Conservation (phyloP, 2,329 filamentous ascomycete species). For the Fusarium nelsonii region DNA sequence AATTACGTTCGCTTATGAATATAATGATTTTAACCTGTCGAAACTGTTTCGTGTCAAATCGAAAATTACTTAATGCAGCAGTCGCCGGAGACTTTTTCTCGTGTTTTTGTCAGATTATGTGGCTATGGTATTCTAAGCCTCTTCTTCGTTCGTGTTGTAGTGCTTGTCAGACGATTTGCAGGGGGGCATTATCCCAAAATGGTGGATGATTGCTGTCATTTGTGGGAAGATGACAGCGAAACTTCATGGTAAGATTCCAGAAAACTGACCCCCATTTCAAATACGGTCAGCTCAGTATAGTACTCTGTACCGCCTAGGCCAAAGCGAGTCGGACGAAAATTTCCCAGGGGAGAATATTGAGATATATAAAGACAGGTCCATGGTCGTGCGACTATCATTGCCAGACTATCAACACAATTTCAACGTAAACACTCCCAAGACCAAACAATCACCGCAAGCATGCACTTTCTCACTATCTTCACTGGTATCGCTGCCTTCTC, state of each 20-base stretch:
- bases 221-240: background rate
- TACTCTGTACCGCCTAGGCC: too few species aligned
- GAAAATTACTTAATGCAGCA: background rate
- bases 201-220: background rate
- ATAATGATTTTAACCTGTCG: background rate
- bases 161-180: background rate
- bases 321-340: too few species aligned
- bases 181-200: background rate
- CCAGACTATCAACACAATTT: background rate
- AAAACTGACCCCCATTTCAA: too few species aligned
- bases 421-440: background rate
- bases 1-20: fast-evolving
- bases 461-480: conserved; percentile 17
- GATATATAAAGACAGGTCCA: background rate
- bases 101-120: background rate
- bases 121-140: background rate
- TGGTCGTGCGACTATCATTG: fast-evolving
- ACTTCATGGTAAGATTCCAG: background rate
- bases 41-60: too few species aligned
- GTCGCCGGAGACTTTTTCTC: background rate
- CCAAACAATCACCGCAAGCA: background rate
- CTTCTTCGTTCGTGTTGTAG: background rate
- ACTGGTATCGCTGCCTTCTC: conserved; percentile 1
- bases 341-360: too few species aligned
- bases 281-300: too few species aligned